Conservation (phyloP, 208 protist species). For the Entamoeba moshkovskii region DNA sequence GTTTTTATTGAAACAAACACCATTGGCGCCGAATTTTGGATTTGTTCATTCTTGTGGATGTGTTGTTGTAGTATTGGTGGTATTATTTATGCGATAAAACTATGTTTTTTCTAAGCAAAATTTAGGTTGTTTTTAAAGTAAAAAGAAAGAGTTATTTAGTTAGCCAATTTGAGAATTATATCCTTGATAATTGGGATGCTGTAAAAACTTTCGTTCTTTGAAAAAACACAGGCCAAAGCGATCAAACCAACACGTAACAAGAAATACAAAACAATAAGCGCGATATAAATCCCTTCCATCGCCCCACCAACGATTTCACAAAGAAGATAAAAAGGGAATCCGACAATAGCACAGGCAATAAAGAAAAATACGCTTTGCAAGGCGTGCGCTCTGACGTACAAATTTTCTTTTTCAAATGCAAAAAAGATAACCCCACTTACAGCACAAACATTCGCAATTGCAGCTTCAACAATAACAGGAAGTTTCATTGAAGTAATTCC, state of each 20-base stretch:
- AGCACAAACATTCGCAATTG: not conserved
- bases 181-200: not conserved
- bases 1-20: not conserved
- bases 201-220: not conserved
- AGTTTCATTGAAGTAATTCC: not conserved
- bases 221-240: not conserved
- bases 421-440: not conserved
- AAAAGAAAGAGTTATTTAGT: not conserved
- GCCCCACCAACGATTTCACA: not conserved
- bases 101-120: not conserved
- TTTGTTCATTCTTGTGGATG: not conserved
- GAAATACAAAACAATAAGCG: not conserved
- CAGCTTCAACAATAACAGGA: not conserved
- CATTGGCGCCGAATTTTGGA: not conserved
- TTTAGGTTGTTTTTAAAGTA: not conserved
- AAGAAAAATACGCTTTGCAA: not conserved
- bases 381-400: not conserved
- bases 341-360: not conserved
- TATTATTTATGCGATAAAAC: not conserved
- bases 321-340: not conserved
- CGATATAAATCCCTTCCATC: not conserved
- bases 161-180: not conserved
- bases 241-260: not conserved
- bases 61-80: not conserved
- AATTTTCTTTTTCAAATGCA: not conserved